Evolutionary conservation across 2,329 filamentous ascomycete species (phyloP).

Genomic region (Emericellopsis atlantica): DNA sequence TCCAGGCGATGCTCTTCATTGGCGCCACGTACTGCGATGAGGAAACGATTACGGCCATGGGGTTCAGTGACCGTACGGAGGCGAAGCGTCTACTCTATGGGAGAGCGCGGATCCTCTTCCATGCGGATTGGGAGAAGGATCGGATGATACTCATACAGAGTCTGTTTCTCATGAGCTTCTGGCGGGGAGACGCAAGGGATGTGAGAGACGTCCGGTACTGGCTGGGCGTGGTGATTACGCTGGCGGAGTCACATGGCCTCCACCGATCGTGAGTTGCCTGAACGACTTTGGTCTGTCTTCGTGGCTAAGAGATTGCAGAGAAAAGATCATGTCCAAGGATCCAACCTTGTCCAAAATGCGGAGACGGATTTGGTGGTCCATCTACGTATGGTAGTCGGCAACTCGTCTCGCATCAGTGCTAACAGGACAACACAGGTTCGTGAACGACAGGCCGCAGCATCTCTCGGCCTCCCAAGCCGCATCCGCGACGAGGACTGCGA

Average conservation of each 20-base stretch:
- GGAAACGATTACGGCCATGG: slow-evolving; percentile 26
- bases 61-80: slow-evolving; percentile 32
- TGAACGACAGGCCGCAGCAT: slow-evolving; percentile 22
- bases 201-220: slow-evolving; percentile 36
- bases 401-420: background rate
- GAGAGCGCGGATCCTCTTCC: slow-evolving; percentile 35
- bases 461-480: slow-evolving; percentile 20
- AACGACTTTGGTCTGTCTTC: background rate
- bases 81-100: slow-evolving; percentile 38
- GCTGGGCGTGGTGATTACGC: slow-evolving; percentile 34
- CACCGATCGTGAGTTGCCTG: slow-evolving; percentile 22
- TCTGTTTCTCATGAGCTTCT: slow-evolving; percentile 42
- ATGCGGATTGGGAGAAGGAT: slow-evolving; percentile 38
- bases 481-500: slow-evolving; percentile 25
- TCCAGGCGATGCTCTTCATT: slow-evolving; percentile 42
- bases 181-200: slow-evolving; percentile 33
- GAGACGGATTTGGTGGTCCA: slow-evolving; percentile 39
- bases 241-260: slow-evolving; percentile 35
- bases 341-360: slow-evolving; percentile 13
- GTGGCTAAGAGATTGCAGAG: background rate
- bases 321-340: slow-evolving; percentile 8
- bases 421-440: slow-evolving; percentile 12
- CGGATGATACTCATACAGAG: slow-evolving; percentile 35
- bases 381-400: slow-evolving; percentile 26
- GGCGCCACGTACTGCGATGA: slow-evolving; percentile 40